phyloP scores from a whole-genome alignment of 331 rosid genomes.

The Quercus phellos region DNA sequence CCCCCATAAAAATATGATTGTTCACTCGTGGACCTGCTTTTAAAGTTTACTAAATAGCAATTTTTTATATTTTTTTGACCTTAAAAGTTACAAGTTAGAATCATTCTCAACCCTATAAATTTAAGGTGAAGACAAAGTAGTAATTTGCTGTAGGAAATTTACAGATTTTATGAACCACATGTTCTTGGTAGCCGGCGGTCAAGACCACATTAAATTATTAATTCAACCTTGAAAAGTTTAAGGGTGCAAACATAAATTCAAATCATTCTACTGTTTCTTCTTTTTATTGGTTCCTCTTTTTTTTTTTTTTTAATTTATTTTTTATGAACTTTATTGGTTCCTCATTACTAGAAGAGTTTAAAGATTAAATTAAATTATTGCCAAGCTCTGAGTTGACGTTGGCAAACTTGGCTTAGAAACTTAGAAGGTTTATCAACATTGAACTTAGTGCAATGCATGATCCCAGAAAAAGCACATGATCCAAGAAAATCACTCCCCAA shows the following conservation, averaged over 20 bases:
- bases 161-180: neutral
- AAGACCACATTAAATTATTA: neutral
- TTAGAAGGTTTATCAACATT: conserved; percentile 16
- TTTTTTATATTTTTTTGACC: neutral
- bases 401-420: neutral
- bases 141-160: neutral
- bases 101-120: neutral
- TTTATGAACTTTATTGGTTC: neutral
- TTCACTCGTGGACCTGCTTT: neutral
- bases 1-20: neutral
- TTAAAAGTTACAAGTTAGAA: too few relatives aligned
- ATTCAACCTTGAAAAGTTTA: neutral
- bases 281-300: neutral
- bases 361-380: conserved; percentile 17
- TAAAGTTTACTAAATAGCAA: neutral
- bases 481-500: conserved; percentile 37
- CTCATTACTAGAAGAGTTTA: neutral
- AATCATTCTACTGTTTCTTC: neutral
- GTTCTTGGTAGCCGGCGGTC: neutral
- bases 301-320: too few relatives aligned
- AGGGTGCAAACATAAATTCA: neutral
- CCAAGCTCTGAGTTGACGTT: neutral
- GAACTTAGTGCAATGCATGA: conserved; percentile 37
- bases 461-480: conserved; percentile 45
- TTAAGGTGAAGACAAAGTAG: neutral